Evolutionary conservation across 2,329 filamentous ascomycete genomes (phyloP).

Genomic region (Cercospora brassicicola): DNA sequence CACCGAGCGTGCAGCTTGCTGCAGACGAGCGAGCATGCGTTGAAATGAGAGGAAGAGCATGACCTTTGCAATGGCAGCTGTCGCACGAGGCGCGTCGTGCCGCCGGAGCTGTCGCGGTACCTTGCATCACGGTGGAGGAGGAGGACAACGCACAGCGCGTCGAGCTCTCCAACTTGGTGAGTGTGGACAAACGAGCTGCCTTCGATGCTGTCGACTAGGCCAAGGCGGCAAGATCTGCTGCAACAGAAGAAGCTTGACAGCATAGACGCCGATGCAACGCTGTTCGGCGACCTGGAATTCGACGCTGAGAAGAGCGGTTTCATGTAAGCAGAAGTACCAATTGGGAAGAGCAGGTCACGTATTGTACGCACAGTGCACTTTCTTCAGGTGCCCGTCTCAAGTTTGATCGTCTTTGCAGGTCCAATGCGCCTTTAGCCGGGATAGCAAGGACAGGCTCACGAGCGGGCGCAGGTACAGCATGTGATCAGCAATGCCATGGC

Average conservation of each 20-base stretch:
- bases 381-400: constrained; percentile 9
- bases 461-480: constrained; percentile 29
- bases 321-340: constrained; percentile 12
- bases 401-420: constrained; percentile 22
- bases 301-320: neutral
- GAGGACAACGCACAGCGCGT: constrained; percentile 19
- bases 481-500: constrained; percentile 26
- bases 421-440: constrained; percentile 26
- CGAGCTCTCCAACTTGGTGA: constrained; percentile 8
- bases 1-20: constrained; percentile 24
- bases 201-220: constrained; percentile 16
- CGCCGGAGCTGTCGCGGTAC: constrained; percentile 24
- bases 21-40: constrained; percentile 22
- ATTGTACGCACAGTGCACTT: neutral
- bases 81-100: constrained; percentile 19
- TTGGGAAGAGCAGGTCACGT: constrained; percentile 14
- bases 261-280: constrained; percentile 18
- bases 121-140: constrained; percentile 26
- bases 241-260: constrained; percentile 8
- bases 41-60: constrained; percentile 16
- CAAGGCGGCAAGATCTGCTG: neutral
- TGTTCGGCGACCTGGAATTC: constrained; percentile 5
- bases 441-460: constrained; percentile 22
- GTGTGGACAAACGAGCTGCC: constrained; percentile 29
- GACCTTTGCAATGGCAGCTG: constrained; percentile 22